Percentiles rank a stretch among this genome's conserved stretches.
phyloP scores from a whole-genome alignment of 495 filamentous ascomycete species.

The Lepidopterella palustris region DNA sequence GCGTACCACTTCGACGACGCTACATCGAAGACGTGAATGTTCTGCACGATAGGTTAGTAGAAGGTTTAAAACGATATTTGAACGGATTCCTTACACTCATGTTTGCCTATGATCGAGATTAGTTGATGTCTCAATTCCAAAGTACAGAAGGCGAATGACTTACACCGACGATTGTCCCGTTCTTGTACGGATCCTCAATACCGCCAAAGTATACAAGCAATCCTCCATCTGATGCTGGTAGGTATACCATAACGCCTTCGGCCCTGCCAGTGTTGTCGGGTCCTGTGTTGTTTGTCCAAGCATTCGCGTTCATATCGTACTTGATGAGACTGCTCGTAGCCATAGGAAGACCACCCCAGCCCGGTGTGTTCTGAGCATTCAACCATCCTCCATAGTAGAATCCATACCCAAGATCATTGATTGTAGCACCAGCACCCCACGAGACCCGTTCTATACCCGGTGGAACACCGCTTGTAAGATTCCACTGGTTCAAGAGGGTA shows the following conservation, averaged over 20 bases:
- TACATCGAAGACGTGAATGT: conserved; percentile 49
- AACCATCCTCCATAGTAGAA: conserved; percentile 48
- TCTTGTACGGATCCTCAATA: conserved; percentile 32
- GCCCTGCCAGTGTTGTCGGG: conserved; percentile 41
- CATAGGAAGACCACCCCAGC: conserved; percentile 39
- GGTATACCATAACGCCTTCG: conserved; percentile 43
- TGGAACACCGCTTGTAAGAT: conserved; percentile 23
- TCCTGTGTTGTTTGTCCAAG: conserved; percentile 41
- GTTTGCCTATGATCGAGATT: conserved; percentile 15
- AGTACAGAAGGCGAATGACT: background rate
- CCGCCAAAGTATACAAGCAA: conserved; percentile 51
- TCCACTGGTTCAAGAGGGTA: conserved; percentile 42
- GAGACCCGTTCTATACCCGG: conserved; percentile 31
- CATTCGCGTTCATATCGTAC: conserved; percentile 42
- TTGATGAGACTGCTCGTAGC: conserved; percentile 40
- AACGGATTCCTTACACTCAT: conserved; percentile 30
- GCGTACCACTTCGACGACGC: conserved; percentile 48
- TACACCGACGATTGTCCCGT: conserved; percentile 28
- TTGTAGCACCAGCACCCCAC: conserved; percentile 36
- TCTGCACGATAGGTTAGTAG: conserved; percentile 7
- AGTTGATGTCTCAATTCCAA: too few relatives aligned
- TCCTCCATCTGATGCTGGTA: conserved; percentile 48
- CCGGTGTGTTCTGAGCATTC: conserved; percentile 39
- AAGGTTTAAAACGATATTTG: background rate
- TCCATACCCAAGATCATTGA: conserved; percentile 35